Conservation (phyloP, 345 rosid species). For the Acer yangbiense region DNA sequence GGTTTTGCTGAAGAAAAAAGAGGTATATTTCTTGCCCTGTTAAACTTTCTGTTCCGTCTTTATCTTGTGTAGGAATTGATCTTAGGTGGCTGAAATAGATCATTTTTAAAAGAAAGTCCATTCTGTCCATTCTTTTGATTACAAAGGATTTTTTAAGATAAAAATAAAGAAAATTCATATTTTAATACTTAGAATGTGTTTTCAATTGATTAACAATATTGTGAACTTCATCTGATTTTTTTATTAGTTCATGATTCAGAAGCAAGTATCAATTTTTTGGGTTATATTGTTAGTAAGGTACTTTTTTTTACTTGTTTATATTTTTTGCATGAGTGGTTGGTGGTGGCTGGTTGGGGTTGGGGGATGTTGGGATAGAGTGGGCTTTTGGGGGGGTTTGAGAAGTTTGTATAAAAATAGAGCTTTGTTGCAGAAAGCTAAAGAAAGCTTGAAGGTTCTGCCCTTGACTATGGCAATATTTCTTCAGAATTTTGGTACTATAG, state of each 20-base stretch:
- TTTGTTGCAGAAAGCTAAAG: not conserved
- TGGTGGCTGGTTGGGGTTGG: not conserved
- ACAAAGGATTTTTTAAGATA: not conserved
- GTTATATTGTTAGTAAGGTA: no score
- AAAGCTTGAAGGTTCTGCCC: not conserved
- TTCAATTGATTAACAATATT: not conserved
- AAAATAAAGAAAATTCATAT: not conserved
- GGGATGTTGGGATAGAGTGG: not conserved
- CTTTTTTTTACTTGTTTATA: no score
- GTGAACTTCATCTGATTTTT: not conserved
- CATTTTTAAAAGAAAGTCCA: not conserved
- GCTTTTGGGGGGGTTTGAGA: not conserved
- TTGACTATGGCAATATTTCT: not conserved
- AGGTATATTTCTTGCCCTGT: conserved; percentile 39
- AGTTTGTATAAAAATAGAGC: not conserved
- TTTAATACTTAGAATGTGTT: not conserved
- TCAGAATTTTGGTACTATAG: not conserved
- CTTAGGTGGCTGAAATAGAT: not conserved
- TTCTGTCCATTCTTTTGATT: not conserved
- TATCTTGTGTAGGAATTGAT: not conserved
- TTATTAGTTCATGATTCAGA: no score
- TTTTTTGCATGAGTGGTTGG: not conserved
- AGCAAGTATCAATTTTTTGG: no score
- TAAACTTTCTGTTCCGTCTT: not conserved
- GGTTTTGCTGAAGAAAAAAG: conserved; percentile 68